Evolutionary conservation across 176 grass and related monocot species (phyloP).

Genomic region (Zea mays): Zm-B73-REFERENCE-NAM-5.0 NC_050104.1:146468501-146469000

Average conservation of each 20-base stretch:
- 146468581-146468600: slow-evolving; percentile 97
- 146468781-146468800: slow-evolving; percentile 23
- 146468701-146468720: not conserved
- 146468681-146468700: not conserved
- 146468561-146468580: slow-evolving; percentile 91
- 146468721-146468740: not conserved
- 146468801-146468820: slow-evolving; percentile 39
- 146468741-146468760: slow-evolving; percentile 23
- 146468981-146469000: slow-evolving; percentile 31
- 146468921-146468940: not conserved
- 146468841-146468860: slow-evolving; percentile 44
- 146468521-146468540: slow-evolving; percentile 46
- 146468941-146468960: slow-evolving; percentile 1
- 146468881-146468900: slow-evolving; percentile 11
- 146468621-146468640: slow-evolving; percentile 65
- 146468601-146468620: slow-evolving; percentile 89
- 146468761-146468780: not conserved
- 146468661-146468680: slow-evolving; percentile 6
- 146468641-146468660: not conserved
- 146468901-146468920: not conserved
- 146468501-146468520: slow-evolving; percentile 51
- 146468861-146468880: slow-evolving; percentile 49
- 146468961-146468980: slow-evolving; percentile 20
- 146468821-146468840: slow-evolving; percentile 42
- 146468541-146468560: slow-evolving; percentile 83